A percentile compares a stretch with the other conserved stretches of the same genome.
Evolutionary conservation across 345 rosid genomes (phyloP).

Genomic region (Sapria himalayana): DNA sequence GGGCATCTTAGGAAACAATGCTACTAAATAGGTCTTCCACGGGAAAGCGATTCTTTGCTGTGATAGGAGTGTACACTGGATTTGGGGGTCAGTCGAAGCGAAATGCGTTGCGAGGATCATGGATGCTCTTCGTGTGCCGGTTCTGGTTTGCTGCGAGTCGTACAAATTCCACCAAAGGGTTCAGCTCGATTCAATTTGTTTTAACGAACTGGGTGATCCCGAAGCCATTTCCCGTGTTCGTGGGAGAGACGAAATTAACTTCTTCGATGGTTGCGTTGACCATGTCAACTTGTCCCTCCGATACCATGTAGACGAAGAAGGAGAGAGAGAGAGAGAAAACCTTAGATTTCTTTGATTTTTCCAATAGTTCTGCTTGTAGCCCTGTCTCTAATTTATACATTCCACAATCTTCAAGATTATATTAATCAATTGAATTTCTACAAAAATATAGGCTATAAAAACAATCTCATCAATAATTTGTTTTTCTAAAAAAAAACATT

Average conservation of each 20-base stretch:
- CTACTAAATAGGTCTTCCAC: constrained; percentile 25
- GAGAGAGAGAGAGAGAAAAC: no score
- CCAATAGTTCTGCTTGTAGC: no score
- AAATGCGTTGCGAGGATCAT: constrained; percentile 88
- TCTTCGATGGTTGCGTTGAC: constrained; percentile 30
- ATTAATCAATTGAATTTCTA: no score
- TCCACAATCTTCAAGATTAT: no score
- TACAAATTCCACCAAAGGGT: constrained; percentile 94
- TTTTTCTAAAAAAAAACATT: no score
- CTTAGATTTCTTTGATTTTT: no score
- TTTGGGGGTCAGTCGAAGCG: constrained; percentile 74
- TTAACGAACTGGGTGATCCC: constrained; percentile 88
- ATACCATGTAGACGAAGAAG: no score
- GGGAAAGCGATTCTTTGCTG: constrained; percentile 48
- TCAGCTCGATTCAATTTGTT: constrained; percentile 87
- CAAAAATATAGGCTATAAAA: no score
- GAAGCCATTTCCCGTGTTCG: constrained; percentile 55
- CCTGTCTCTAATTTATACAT: no score
- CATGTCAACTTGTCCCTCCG: constrained; percentile 41
- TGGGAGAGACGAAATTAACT: constrained; percentile 44
- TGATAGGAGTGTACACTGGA: constrained; percentile 89
- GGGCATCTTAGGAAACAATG: constrained; percentile 42
- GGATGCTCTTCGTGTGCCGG: constrained; percentile 60
- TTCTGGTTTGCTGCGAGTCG: constrained; percentile 88
- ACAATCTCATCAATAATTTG: no score